Evolutionary conservation across 1,284 basidiomycete species (phyloP).

Genomic region (Mycena citricolor): DNA sequence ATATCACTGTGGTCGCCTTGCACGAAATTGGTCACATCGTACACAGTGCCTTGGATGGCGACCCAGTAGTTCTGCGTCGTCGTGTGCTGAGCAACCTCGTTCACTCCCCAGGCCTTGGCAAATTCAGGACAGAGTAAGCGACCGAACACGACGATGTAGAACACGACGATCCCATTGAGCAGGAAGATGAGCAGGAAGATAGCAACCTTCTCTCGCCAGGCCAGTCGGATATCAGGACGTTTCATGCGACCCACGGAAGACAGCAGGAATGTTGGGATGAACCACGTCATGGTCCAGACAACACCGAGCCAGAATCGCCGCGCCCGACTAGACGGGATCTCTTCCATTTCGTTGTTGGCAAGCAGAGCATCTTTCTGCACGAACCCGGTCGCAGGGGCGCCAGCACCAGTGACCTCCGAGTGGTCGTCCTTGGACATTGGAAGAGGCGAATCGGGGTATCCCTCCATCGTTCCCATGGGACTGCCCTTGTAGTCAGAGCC

Average conservation of each 20-base stretch:
- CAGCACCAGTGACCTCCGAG: not conserved
- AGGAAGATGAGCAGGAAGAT: conserved; percentile 88
- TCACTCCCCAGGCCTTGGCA: conserved; percentile 84
- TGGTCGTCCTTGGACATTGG: conserved; percentile 10
- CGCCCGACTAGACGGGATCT: conserved; percentile 73
- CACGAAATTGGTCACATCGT: conserved; percentile 90
- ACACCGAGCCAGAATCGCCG: conserved; percentile 71
- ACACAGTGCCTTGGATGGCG: conserved; percentile 84
- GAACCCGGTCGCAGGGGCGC: conserved; percentile 37
- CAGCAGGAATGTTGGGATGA: conserved; percentile 78
- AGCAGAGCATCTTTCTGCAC: conserved; percentile 47
- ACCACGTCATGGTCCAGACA: conserved; percentile 83
- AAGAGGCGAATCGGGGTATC: conserved; percentile 19
- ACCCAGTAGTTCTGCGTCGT: conserved; percentile 82
- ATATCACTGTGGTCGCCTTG: conserved; percentile 85
- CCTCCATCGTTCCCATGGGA: conserved; percentile 21
- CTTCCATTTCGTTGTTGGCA: conserved; percentile 74
- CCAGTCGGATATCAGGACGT: conserved; percentile 89
- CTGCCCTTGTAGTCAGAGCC: conserved; percentile 33
- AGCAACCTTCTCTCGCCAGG: conserved; percentile 95
- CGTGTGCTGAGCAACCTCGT: conserved; percentile 76
- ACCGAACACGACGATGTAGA: conserved; percentile 92
- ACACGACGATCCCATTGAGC: conserved; percentile 80
- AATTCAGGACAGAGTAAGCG: conserved; percentile 85
- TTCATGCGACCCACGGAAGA: conserved; percentile 86